phyloP scores from a whole-genome alignment of 495 filamentous ascomycete genomes.

The Hypomontagnella submonticulosa region DNA sequence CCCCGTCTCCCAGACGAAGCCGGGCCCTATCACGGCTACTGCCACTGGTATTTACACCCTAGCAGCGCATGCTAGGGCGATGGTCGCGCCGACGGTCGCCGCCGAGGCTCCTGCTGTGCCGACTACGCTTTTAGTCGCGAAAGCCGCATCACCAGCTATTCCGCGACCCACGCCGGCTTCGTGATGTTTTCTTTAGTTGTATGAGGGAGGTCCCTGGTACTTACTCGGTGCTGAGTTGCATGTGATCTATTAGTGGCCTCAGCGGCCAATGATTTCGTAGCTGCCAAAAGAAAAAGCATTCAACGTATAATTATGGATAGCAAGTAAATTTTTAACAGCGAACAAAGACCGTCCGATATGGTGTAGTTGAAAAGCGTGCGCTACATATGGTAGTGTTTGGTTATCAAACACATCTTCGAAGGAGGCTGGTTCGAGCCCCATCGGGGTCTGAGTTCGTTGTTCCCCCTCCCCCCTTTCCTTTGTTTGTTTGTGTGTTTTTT shows the following conservation, averaged over 20 bases:
- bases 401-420: too few species aligned
- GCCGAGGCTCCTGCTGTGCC: slow-evolving; percentile 18
- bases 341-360: too few species aligned
- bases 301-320: too few species aligned
- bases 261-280: too few species aligned
- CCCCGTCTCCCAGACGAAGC: slow-evolving; percentile 39
- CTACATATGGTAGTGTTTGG: too few species aligned
- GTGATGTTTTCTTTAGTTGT: slow-evolving; percentile 4
- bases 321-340: too few species aligned
- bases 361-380: too few species aligned
- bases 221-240: not conserved
- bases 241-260: slow-evolving; percentile 9
- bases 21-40: slow-evolving; percentile 39
- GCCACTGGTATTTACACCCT: slow-evolving; percentile 34
- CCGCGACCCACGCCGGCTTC: slow-evolving; percentile 14
- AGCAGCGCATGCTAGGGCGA: slow-evolving; percentile 14
- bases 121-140: slow-evolving; percentile 27
- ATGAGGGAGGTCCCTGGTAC: not conserved
- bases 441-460: too few species aligned
- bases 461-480: too few species aligned
- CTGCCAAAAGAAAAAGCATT: too few species aligned
- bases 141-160: slow-evolving; percentile 19
- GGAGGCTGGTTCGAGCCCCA: too few species aligned
- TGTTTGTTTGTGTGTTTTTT: too few species aligned
- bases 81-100: slow-evolving; percentile 9